These are phyloP conservation scores for Sordaria brevicollis DNA, from an alignment of 495 filamentous ascomycete genomes.

Conservation along the genomic window DNA sequence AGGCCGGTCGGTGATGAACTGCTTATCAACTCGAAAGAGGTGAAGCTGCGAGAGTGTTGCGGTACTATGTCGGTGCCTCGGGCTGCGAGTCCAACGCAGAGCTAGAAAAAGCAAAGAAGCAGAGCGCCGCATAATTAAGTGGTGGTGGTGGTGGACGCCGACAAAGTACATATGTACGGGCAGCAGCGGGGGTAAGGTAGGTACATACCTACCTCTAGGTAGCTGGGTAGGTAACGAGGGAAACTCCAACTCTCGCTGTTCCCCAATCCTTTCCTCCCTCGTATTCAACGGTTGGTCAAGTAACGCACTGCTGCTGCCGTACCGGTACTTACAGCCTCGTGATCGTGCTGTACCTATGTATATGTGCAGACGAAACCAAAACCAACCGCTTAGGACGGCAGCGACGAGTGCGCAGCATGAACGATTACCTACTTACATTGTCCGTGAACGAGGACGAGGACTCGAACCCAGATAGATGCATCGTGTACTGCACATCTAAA, in stretches of 20 bases:
- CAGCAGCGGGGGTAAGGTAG: background rate
- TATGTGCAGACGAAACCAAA: too few species aligned
- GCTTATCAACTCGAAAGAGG: background rate
- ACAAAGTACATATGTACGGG: background rate
- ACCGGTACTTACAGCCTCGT: background rate
- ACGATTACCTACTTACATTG: background rate
- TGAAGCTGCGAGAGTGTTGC: background rate
- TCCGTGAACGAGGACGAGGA: background rate
- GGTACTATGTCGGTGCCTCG: background rate
- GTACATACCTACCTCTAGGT: too few species aligned
- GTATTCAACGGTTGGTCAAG: background rate
- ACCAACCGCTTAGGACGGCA: background rate
- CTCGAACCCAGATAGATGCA: too few species aligned
- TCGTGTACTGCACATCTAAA: background rate
- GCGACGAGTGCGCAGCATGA: background rate
- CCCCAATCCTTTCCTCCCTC: background rate
- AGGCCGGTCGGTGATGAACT: background rate
- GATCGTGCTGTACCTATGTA: background rate
- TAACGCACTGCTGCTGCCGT: background rate
- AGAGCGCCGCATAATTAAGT: background rate
- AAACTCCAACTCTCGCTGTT: background rate
- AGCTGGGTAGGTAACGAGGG: background rate
- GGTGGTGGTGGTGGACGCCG: too few species aligned
- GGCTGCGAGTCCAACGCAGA: background rate
- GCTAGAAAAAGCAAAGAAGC: background rate